Percentiles rank a stretch among this genome's conserved stretches.
phyloP scores from a whole-genome alignment of 192 early-diverging fungal genomes.

The Backusella sp. region DNA sequence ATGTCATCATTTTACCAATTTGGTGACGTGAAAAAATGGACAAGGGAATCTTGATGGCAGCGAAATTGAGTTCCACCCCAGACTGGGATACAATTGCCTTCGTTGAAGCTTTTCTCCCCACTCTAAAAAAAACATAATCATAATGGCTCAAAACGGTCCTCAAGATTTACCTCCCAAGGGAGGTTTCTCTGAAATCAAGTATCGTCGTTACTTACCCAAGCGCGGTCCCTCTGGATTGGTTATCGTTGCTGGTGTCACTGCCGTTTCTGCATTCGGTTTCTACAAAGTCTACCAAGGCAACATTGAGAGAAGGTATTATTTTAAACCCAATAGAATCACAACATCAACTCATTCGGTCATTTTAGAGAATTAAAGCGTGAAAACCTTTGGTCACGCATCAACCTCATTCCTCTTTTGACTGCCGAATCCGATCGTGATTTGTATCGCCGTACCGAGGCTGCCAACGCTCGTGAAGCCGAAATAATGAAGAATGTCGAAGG shows the following conservation, averaged over 20 bases:
- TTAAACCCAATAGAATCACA: not conserved
- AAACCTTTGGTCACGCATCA: conserved; percentile 90
- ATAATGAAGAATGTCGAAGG: conserved; percentile 86
- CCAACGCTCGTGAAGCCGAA: conserved; percentile 70
- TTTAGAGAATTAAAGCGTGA: conserved; percentile 87
- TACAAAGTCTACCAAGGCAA: conserved; percentile 67
- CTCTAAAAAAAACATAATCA: conserved; percentile 7
- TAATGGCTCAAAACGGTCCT: conserved; percentile 6
- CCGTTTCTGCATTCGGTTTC: conserved; percentile 82
- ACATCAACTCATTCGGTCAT: not conserved
- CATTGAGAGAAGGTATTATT: conserved; percentile 65
- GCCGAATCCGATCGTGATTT: conserved; percentile 93
- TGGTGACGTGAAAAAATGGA: conserved; percentile 5
- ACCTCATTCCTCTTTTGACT: conserved; percentile 87
- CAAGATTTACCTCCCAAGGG: conserved; percentile 78
- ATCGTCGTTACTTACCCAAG: conserved; percentile 86
- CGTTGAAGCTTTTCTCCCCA: conserved; percentile 9
- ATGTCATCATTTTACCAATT: not conserved
- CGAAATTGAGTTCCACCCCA: conserved; percentile 6
- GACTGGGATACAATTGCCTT: conserved; percentile 5
- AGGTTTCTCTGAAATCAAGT: conserved; percentile 85
- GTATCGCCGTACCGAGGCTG: conserved; percentile 76
- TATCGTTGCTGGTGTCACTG: conserved; percentile 72
- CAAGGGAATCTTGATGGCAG: conserved; percentile 6
- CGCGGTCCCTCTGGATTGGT: conserved; percentile 88